Evolutionary conservation across 106 monocot species (phyloP).

Genomic region (Dendrobium officinale): DNA sequence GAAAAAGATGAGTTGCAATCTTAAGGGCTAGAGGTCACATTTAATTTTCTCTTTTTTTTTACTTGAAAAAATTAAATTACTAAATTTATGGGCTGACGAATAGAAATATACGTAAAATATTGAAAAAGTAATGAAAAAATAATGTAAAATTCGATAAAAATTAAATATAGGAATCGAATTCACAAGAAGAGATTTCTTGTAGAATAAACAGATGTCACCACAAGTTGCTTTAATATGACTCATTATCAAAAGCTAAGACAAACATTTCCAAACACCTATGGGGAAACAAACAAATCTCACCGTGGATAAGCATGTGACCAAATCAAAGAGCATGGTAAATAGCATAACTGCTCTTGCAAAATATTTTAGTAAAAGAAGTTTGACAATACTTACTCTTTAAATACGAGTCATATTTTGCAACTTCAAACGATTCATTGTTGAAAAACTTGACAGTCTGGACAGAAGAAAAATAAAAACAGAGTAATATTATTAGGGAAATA

Average conservation of each 20-base stretch:
- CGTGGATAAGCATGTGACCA: not conserved
- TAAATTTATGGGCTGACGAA: not conserved
- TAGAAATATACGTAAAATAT: not conserved
- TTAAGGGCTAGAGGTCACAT: not conserved
- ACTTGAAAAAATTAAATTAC: no score
- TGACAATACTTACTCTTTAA: constrained; percentile 69
- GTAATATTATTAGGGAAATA: not conserved
- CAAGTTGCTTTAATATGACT: not conserved
- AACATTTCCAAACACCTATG: not conserved
- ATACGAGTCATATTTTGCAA: constrained; percentile 69
- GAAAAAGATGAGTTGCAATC: no score
- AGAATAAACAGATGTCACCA: not conserved
- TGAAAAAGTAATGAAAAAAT: not conserved
- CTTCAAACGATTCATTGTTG: constrained; percentile 96
- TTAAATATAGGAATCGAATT: not conserved
- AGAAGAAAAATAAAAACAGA: constrained; percentile 10
- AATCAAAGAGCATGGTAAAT: not conserved
- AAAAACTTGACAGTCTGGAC: constrained; percentile 97
- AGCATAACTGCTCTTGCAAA: not conserved
- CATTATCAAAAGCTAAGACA: not conserved
- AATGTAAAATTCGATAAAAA: not conserved
- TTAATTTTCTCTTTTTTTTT: no score
- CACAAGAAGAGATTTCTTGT: not conserved
- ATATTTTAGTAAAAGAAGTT: not conserved
- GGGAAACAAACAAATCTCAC: not conserved